Evolutionary conservation across 2,329 filamentous ascomycete genomes (phyloP).

Genomic region (Uncinocarpus reesii): DNA sequence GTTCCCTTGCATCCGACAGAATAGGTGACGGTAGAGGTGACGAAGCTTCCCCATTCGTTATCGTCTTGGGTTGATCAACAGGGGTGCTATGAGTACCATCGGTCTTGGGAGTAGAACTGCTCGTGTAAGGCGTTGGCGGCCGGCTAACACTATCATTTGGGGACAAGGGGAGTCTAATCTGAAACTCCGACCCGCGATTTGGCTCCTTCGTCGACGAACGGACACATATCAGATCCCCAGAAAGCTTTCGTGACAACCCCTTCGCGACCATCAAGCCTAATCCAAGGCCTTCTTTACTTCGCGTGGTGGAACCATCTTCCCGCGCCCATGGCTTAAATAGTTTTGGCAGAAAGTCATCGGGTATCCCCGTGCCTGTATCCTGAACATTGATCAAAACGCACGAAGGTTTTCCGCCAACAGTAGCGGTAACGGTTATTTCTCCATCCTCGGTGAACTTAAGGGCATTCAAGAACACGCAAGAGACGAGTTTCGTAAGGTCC

Average conservation of each 20-base stretch:
- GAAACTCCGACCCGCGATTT: constrained; percentile 55
- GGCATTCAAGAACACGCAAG: constrained; percentile 55
- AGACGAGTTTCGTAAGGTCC: constrained; percentile 54
- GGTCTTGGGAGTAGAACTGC: constrained; percentile 17
- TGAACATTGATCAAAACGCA: constrained; percentile 52
- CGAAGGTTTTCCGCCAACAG: constrained; percentile 41
- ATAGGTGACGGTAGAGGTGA: background rate
- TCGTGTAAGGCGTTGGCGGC: constrained; percentile 41
- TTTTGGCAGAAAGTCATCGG: constrained; percentile 53
- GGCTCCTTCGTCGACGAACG: constrained; percentile 53
- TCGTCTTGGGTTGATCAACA: constrained; percentile 1
- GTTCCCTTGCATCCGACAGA: background rate
- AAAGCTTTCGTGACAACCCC: constrained; percentile 57
- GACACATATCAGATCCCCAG: constrained; percentile 56
- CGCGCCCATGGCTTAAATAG: constrained; percentile 61
- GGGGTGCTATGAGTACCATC: constrained; percentile 1
- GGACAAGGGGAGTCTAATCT: constrained; percentile 54
- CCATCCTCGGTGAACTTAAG: constrained; percentile 61
- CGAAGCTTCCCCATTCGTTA: constrained; percentile 1
- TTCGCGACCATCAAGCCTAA: constrained; percentile 63
- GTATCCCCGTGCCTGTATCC: constrained; percentile 60
- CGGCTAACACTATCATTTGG: constrained; percentile 41
- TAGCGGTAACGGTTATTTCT: constrained; percentile 47
- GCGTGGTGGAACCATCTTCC: constrained; percentile 57
- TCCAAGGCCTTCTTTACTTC: constrained; percentile 58